Base-by-base conservation (phyloP, 768 basidiomycete genomes). In the Boletus reticulatus region DNA sequence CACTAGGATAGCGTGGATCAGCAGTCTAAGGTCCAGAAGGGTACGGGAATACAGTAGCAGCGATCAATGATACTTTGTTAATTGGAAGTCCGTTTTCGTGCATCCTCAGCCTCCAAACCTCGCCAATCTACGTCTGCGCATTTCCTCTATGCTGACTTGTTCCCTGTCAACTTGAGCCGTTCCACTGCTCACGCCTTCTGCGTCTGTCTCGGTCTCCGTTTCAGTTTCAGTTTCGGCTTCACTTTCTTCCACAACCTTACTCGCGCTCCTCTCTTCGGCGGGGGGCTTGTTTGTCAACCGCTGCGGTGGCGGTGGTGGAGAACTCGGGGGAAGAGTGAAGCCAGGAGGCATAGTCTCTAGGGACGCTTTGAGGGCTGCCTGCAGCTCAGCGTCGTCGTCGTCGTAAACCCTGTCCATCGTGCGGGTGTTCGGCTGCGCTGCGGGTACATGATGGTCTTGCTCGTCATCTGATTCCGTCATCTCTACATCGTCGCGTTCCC, bases 311-410 rank as follows among this genome's bases (percentile, higher is more conserved):
- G 43, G 59, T 11, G 57, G 50, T 31, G 55, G 43, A 16, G 58
- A 32, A 12, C 41, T 52, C n/a, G 57, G 51, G 34, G 77, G 76
- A 6, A 76, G 62, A 27, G 70, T 61, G 72, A 78, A 85, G 31
- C 78, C 86, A 39, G 72, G 70, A 2, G 88, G 85, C 20, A 84
- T 68, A 41, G 75, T 75, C 66, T 88, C 87, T 58, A 95, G 75
- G 37, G 92, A 94, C 3, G 92, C 94, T 66, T 77, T 85, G 46
- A 96, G 76, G 6, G 94, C 94, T 12, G 92, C 93, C 72, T 95
- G 94, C 44, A 96, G 73, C 62, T 90, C 87, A 22, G 82, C 84
- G 62, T 96, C 93, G 48, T 94, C 93, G 59, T 95, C 93, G 58
- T 94, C 93, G 61, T 90, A 85, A 38, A 86, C 81, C 44, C 84